Evolutionary conservation across 2,329 filamentous ascomycete species (phyloP).

Genomic region (Sporothrix pseudoabietina): DNA sequence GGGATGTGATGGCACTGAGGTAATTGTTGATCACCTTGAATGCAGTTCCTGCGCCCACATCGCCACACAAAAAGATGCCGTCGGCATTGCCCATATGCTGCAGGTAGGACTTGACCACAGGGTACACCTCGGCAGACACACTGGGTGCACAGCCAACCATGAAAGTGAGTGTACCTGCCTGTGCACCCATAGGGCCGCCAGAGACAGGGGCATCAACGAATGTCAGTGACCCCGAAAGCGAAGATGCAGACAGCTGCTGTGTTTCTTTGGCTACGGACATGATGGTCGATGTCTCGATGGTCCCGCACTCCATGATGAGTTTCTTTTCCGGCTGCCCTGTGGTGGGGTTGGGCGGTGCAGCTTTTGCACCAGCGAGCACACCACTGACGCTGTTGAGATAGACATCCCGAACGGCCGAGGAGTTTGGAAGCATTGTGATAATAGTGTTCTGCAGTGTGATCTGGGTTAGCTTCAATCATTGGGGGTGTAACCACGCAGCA

Average conservation of each 20-base stretch:
- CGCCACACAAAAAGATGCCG: constrained; percentile 12
- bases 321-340: neutral
- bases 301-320: constrained; percentile 18
- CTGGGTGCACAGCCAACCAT: constrained; percentile 7
- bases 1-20: constrained; percentile 17
- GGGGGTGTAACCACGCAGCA: neutral
- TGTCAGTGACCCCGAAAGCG: neutral
- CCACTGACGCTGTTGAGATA: neutral
- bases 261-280: constrained; percentile 3
- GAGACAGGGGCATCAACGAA: constrained; percentile 14
- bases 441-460: constrained; percentile 1
- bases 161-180: neutral
- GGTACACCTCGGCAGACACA: neutral
- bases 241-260: neutral
- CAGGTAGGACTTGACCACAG: neutral
- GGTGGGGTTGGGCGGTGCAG: neutral
- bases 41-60: constrained; percentile 4
- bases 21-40: constrained; percentile 24
- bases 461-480: neutral
- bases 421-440: constrained; percentile 6
- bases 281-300: constrained; percentile 8
- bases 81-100: constrained; percentile 1
- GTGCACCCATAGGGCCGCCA: constrained; percentile 5
- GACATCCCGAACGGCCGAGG: neutral
- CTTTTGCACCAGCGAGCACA: neutral